Base-by-base conservation (phyloP, 179 eudicot genomes). In the Pouteria campechiana region DNA sequence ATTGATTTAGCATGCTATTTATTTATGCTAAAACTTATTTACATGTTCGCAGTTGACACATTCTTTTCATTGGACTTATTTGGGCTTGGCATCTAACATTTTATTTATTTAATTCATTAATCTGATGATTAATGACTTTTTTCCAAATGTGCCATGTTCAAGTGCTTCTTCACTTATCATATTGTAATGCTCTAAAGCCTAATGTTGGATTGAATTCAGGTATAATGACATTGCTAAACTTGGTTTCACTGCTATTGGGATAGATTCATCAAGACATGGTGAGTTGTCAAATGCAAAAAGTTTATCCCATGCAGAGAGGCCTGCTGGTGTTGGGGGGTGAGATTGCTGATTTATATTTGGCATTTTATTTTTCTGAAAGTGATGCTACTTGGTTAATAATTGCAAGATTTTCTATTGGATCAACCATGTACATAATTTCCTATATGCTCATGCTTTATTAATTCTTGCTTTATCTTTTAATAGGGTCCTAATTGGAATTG, bases 151-250 rank as follows among this genome's bases (percentile, higher is more conserved):
- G n/a, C n/a, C n/a, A n/a, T n/a, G n/a, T n/a, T n/a, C n/a, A n/a
- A n/a, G n/a, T n/a, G n/a, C n/a, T n/a, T n/a, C n/a, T n/a, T n/a
- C n/a, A n/a, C n/a, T n/a, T n/a, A n/a, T n/a, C n/a, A n/a, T n/a
- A n/a, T n/a, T n/a, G n/a, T n/a, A n/a, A n/a, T n/a, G n/a, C n/a
- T n/a, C n/a, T n/a, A n/a, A n/a, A n/a, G n/a, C n/a, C n/a, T n/a
- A n/a, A n/a, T n/a, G n/a, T n/a, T n/a, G n/a, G n/a, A n/a, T n/a
- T n/a, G n/a, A 41, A 37, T 65, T 13, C 46, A 90, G 98, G 98
- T 90, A 90, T 74, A 86, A 64, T 60, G 98, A 90, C 58, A 86
- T 90, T 57, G 96, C 98, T 50, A 75, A 77, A 52, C 79, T 61
- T 50, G 98, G 95, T 30, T 79, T 81, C 54, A 52, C 60, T 56